Evolutionary conservation across 208 protist genomes (phyloP), one percentile per base, ranked within the genome.

Genomic region (Leishmania arabica): DNA sequence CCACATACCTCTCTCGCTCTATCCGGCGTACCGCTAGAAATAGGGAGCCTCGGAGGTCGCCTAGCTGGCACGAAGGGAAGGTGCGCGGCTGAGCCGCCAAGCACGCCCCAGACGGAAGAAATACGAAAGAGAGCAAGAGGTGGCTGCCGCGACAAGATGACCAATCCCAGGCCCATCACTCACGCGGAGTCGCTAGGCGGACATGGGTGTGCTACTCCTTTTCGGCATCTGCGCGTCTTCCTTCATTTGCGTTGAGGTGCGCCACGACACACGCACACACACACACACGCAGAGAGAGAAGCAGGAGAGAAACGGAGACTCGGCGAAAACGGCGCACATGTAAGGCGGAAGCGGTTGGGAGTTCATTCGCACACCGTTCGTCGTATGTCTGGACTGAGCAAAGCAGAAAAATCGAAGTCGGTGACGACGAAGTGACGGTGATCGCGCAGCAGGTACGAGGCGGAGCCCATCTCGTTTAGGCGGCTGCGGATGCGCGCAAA

Each of bases 391-490:
- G 60, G n/a, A 15, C 78, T 11, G 27, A 96, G 15, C 17, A 96
- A 75, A 27, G 84, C 86, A 19, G 84, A 69, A 53, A 95, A 89
- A 82, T 93, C 89, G 74, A 93, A 96, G 71, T 97, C 91, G 42
- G 84, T 89, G 75, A 95, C 87, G 11, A 95, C 72, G 78, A 94
- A 96, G 49, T 91, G 75, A 21, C 77, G 77, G 79, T 97, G 91
- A 68, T 97, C 90, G 27, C 88, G 86, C 65, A 92, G 82, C 27
- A 97, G 58, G 65, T 97, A 97, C 60, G 88, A 87, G 4, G 62
- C 34, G 49, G 88, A 91, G 56, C 94, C 92, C 94, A 97, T 97
- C 75, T 97, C 92, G 49, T 84, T 84, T 65, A 97, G 81, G 15
- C 94, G 89, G 81, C 94, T 96, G 27, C 81, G 84, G 58, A 97